Percentiles rank a stretch among this genome's conserved stretches.
Conservation (phyloP, 768 basidiomycete genomes). For the Boletus vinaceobasis region DNA sequence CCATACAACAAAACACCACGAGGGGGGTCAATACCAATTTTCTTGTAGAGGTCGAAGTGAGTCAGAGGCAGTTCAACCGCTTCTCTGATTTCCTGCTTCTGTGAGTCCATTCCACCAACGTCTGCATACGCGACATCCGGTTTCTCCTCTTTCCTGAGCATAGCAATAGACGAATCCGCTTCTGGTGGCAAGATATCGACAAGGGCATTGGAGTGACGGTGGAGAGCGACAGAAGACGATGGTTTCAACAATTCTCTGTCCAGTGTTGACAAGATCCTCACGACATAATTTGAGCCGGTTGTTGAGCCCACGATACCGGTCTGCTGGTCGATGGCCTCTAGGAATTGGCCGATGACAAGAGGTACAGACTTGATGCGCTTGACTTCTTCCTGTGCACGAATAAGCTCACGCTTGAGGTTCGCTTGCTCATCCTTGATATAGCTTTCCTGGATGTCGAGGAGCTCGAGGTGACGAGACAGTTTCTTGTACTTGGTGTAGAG, state of each 20-base stretch:
- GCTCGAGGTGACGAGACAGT: constrained; percentile 89
- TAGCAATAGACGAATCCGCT: constrained; percentile 94
- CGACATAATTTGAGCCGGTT: constrained; percentile 97
- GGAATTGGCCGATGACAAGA: constrained; percentile 97
- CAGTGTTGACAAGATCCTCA: constrained; percentile 93
- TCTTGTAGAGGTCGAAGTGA: constrained; percentile 98
- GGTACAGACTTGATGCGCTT: constrained; percentile 99
- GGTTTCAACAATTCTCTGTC: constrained; percentile 98
- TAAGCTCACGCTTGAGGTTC: constrained; percentile 95
- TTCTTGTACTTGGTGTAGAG: constrained; percentile 98
- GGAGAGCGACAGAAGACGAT: constrained; percentile 95
- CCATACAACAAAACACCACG: constrained; percentile 96
- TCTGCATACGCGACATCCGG: constrained; percentile 93
- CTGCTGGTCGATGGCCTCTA: constrained; percentile 97
- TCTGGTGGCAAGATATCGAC: constrained; percentile 98
- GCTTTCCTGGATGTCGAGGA: constrained; percentile 90
- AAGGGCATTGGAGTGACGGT: constrained; percentile 96
- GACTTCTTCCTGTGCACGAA: constrained; percentile 98
- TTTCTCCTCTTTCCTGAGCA: constrained; percentile 92
- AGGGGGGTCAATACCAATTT: constrained; percentile 99
- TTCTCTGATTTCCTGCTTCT: constrained; percentile 99
- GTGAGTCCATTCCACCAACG: constrained; percentile 94
- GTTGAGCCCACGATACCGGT: constrained; percentile 97
- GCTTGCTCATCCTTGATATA: constrained; percentile 99
- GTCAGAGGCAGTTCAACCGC: constrained; percentile 95